phyloP scores from a whole-genome alignment of 2,329 filamentous ascomycete species.

The Colletotrichum abscissum region DNA sequence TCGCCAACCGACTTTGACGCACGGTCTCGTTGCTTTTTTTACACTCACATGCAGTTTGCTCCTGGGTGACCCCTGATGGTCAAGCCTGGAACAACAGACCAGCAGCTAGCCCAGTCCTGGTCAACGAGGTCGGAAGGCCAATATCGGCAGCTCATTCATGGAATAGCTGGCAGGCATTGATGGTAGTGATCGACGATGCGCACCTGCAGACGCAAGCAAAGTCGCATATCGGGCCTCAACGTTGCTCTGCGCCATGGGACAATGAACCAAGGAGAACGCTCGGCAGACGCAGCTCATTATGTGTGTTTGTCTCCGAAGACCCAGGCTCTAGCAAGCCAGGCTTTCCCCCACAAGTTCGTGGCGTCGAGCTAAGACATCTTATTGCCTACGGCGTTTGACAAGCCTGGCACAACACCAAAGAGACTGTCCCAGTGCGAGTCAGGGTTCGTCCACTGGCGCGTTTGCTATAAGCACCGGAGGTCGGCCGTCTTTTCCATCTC shows the following conservation, averaged over 20 bases:
- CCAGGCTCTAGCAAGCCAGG: not conserved
- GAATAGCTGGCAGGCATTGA: not conserved
- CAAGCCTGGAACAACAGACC: slow-evolving; percentile 18
- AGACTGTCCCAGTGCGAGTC: slow-evolving; percentile 20
- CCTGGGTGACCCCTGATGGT: not conserved
- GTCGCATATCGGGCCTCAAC: not conserved
- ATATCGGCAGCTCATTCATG: not conserved
- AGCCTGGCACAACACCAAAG: slow-evolving; percentile 31
- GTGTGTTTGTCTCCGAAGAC: slow-evolving; percentile 15
- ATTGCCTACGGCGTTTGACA: slow-evolving; percentile 34
- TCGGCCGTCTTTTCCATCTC: slow-evolving; percentile 27
- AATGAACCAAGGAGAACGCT: not conserved
- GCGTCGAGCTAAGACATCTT: slow-evolving; percentile 32
- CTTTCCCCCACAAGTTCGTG: slow-evolving; percentile 32
- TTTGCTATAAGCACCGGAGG: slow-evolving; percentile 28
- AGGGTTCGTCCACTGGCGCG: slow-evolving; percentile 8
- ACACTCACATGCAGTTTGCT: slow-evolving; percentile 13
- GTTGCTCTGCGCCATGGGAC: not conserved
- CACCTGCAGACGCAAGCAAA: not conserved
- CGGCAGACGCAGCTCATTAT: not conserved
- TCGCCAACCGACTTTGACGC: slow-evolving; percentile 1
- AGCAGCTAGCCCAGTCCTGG: not conserved
- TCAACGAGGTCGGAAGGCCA: not conserved
- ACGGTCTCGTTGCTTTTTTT: slow-evolving; percentile 10
- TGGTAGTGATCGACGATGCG: slow-evolving; percentile 17